Conservation (phyloP, 2,329 filamentous ascomycete species). For the Hypoxylon sp. region DNA sequence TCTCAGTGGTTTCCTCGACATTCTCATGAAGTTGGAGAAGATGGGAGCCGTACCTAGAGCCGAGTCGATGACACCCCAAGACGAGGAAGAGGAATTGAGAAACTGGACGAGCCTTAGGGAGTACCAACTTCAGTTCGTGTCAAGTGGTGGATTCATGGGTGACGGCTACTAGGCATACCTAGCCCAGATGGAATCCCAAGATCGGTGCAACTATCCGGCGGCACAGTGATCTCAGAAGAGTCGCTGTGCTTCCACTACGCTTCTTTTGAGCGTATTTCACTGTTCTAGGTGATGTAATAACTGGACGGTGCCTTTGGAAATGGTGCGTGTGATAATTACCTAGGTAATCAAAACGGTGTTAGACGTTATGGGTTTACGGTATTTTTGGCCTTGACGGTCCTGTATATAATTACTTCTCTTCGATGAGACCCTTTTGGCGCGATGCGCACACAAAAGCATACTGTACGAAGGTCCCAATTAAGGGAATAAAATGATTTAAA, state of each 20-base stretch:
- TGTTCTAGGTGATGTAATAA: not conserved
- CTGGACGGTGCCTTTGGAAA: not conserved
- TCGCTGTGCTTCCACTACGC: not conserved
- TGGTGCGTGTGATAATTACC: not conserved
- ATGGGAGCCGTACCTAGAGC: constrained; percentile 61
- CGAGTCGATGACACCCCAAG: constrained; percentile 64
- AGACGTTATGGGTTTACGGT: not conserved
- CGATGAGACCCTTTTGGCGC: not conserved
- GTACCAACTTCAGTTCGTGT: constrained; percentile 80
- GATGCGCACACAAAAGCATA: not conserved
- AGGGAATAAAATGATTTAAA: not conserved
- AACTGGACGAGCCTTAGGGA: constrained; percentile 85
- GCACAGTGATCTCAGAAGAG: not conserved
- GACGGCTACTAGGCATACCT: constrained; percentile 33
- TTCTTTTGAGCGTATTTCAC: not conserved
- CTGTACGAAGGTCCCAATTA: not conserved
- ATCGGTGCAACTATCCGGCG: not conserved
- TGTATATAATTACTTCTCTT: not conserved
- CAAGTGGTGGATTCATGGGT: constrained; percentile 69
- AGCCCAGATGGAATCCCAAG: not conserved
- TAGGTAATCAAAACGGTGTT: not conserved
- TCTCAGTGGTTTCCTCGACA: constrained; percentile 79
- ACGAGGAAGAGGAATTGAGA: constrained; percentile 82
- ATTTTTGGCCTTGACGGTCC: not conserved
- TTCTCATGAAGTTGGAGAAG: constrained; percentile 81